Conservation (phyloP, 2,329 filamentous ascomycete species). For the Tolypocladium pustulatum region DNA sequence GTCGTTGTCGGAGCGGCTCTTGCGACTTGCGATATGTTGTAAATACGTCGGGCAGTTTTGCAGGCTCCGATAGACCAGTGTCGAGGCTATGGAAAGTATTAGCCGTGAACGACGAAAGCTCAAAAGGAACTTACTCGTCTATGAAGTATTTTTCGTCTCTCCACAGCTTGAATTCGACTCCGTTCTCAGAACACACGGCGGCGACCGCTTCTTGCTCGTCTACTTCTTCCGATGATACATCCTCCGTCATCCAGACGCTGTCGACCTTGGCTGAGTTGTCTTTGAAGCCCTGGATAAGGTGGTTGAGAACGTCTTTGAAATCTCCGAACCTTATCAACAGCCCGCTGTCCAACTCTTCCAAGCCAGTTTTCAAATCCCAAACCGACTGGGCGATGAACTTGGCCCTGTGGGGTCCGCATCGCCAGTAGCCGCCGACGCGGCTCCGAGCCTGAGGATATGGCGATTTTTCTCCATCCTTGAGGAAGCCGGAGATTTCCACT, state of each 20-base stretch:
- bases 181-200: constrained; percentile 37
- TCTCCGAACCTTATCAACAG: constrained; percentile 55
- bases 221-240: constrained; percentile 60
- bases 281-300: constrained; percentile 41
- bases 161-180: constrained; percentile 54
- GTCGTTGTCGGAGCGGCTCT: constrained; percentile 57
- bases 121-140: constrained; percentile 53
- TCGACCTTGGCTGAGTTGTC: constrained; percentile 35
- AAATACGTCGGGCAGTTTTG: constrained; percentile 63
- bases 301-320: constrained; percentile 45
- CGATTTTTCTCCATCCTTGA: constrained; percentile 40
- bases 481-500: constrained; percentile 64
- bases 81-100: constrained; percentile 44
- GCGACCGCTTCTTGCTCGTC: constrained; percentile 49
- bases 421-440: constrained; percentile 56
- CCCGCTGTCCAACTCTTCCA: constrained; percentile 49
- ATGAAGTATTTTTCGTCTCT: constrained; percentile 69
- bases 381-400: constrained; percentile 64
- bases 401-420: constrained; percentile 61
- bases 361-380: constrained; percentile 57
- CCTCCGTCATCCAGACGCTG: constrained; percentile 64
- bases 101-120: not conserved
- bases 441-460: constrained; percentile 63
- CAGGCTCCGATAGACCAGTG: constrained; percentile 42
- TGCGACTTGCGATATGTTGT: constrained; percentile 64